Evolutionary conservation across 176 grass and related monocot species (phyloP), one percentile per base, ranked within the genome.

Genomic region (Poa pratensis): DNA sequence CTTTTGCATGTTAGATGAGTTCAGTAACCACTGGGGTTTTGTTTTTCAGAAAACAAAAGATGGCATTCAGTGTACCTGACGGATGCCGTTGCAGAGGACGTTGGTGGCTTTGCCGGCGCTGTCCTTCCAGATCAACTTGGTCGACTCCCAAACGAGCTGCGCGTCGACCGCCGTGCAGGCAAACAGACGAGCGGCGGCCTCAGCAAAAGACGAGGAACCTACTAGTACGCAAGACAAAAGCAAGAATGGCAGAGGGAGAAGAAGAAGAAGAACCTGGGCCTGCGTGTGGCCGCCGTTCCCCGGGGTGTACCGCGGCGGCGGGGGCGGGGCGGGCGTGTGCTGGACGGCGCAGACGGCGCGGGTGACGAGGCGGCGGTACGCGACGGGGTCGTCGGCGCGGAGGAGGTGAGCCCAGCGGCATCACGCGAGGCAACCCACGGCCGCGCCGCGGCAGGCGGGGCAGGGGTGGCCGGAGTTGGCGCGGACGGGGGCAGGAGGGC

Each of bases 281-380:
- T 90, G 88, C 18, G 88, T 73, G 79, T 64, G 53, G 6, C 79
- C 88, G 73, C 43, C 34, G 54, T 72, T 82, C n/a, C 88, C 83
- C 3, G 73, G 73, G 34, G 88, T 86, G 83, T 86, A 86, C 24
- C 19, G 72, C 43, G 88, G 83, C 40, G 88, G 88, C 64, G 65
- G 64, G 12, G 83, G 79, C 10, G 64, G 73, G 45, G 30, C 42
- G 39, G 19, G 45, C 9, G 34, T 6, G 2, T 73, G 63, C 22
- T 45, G 22, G 13, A 86, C 9, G 54, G 73, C 88, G 79, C 88
- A 90, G 54, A 90, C 18, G 34, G 88, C 88, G 9, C 88, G 88
- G 30, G 79, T 90, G 54, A 90, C 18, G 73, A 86, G 88, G 53
- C 45, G 46, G 64, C 88, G 88, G 65, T 90, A 90, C 32, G 83